These are phyloP conservation scores for Phaseolus coccineus DNA, from an alignment of 331 rosid genomes.

Conservation along the genomic window DNA sequence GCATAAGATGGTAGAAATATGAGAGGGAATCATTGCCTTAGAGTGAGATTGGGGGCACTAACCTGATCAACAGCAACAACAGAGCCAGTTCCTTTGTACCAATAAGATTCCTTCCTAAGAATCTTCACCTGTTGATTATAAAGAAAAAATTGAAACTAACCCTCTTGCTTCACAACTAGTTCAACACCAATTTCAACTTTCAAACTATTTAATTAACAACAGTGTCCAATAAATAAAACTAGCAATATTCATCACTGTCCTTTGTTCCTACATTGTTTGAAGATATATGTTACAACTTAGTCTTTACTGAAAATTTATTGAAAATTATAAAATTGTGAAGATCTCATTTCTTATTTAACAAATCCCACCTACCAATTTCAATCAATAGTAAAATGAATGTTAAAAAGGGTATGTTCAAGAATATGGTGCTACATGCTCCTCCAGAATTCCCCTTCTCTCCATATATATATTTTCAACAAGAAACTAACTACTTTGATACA, in stretches of 20 bases:
- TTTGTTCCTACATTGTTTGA: neutral
- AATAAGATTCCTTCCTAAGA: constrained; percentile 86
- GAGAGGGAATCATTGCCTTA: neutral
- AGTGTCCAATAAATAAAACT: neutral
- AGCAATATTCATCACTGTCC: neutral
- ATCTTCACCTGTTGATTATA: constrained; percentile 70
- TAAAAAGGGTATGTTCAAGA: neutral
- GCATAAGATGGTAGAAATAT: neutral
- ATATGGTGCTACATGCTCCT: neutral
- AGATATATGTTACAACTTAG: neutral
- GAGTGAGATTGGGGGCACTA: constrained; percentile 17
- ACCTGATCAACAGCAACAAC: constrained; percentile 96
- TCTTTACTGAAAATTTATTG: neutral
- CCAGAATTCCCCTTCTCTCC: neutral
- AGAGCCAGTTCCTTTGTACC: constrained; percentile 80
- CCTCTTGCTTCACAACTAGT: constrained; percentile 3
- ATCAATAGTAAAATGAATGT: neutral
- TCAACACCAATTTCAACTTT: constrained; percentile 15
- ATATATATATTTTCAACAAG: neutral
- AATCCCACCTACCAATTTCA: neutral
- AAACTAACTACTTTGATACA: constrained; percentile 16
- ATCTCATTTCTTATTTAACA: neutral
- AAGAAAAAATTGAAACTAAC: constrained; percentile 19
- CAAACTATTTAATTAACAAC: constrained; percentile 2
- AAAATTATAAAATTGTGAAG: neutral